A percentile compares a stretch with the other conserved stretches of the same genome.
phyloP scores from a whole-genome alignment of 176 grass and related monocot species.

The Thalia dealbata region DNA sequence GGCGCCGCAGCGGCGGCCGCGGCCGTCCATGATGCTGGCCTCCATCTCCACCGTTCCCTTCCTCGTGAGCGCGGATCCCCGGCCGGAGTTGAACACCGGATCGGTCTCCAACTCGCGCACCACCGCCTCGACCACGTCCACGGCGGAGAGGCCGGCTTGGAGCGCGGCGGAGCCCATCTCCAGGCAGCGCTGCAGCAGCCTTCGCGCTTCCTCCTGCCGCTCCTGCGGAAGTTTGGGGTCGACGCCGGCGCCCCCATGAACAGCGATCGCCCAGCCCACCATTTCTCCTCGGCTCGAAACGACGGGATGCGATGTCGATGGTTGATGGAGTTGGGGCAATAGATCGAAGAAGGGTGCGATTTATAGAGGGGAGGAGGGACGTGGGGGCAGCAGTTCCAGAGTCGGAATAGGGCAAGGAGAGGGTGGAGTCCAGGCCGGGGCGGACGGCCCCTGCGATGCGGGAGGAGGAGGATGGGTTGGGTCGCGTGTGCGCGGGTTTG shows the following conservation, averaged over 20 bases:
- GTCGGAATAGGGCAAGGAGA: neutral
- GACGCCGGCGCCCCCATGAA: constrained; percentile 86
- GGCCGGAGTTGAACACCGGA: constrained; percentile 80
- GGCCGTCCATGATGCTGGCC: constrained; percentile 95
- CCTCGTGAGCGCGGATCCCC: constrained; percentile 68
- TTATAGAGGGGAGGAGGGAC: neutral
- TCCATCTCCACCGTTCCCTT: constrained; percentile 93
- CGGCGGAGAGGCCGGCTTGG: constrained; percentile 4
- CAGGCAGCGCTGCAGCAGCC: constrained; percentile 62
- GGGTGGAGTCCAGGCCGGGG: neutral
- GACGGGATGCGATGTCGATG: too few species aligned
- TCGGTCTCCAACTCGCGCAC: constrained; percentile 81
- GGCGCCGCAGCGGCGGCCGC: constrained; percentile 64
- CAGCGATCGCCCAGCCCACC: constrained; percentile 79
- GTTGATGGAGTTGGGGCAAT: too few species aligned
- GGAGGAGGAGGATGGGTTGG: neutral
- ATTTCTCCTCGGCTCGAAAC: constrained; percentile 12
- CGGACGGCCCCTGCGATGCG: neutral
- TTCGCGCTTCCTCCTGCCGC: constrained; percentile 60
- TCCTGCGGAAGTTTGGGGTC: constrained; percentile 72
- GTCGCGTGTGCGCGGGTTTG: neutral
- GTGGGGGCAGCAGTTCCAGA: neutral
- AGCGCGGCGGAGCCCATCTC: constrained; percentile 46
- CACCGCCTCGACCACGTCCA: constrained; percentile 72
- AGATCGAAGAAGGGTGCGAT: too few species aligned